A percentile compares a stretch with the other conserved stretches of the same genome.
phyloP scores from a whole-genome alignment of 2,329 filamentous ascomycete species.

The Geosmithia putterillii region DNA sequence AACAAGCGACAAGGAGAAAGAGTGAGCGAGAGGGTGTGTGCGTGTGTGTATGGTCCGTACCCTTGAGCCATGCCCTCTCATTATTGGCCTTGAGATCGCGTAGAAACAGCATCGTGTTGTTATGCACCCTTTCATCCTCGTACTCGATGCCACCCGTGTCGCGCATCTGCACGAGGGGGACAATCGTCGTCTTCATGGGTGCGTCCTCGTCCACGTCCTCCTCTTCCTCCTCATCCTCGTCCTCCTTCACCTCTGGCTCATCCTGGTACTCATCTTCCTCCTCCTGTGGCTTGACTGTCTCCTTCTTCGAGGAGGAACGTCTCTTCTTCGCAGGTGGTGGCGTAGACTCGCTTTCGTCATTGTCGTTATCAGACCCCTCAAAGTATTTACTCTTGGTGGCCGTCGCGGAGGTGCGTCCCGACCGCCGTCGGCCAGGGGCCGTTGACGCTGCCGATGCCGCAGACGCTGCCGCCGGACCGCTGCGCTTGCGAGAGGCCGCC shows the following conservation, averaged over 20 bases:
- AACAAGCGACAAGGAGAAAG: background rate
- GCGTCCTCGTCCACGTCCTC: constrained; percentile 24
- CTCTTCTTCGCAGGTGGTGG: constrained; percentile 7
- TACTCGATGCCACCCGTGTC: constrained; percentile 27
- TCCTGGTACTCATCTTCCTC: constrained; percentile 13
- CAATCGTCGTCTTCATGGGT: constrained; percentile 19
- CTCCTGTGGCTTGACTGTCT: constrained; percentile 7
- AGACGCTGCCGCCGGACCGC: too few species aligned
- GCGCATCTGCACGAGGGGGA: constrained; percentile 22
- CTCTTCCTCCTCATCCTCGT: constrained; percentile 16
- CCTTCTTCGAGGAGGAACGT: constrained; percentile 8
- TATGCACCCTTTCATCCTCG: constrained; percentile 38
- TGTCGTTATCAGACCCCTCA: constrained; percentile 20
- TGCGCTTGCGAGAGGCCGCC: constrained; percentile 24
- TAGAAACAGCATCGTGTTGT: constrained; percentile 46
- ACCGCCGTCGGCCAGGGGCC: constrained; percentile 27
- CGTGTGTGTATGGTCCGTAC: constrained; percentile 17
- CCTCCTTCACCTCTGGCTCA: constrained; percentile 13
- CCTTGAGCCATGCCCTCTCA: constrained; percentile 44
- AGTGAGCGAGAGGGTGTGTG: background rate
- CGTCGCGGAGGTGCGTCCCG: constrained; percentile 30
- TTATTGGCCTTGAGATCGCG: constrained; percentile 48
- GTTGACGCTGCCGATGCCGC: constrained; percentile 14
- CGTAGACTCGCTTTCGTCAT: constrained; percentile 6
- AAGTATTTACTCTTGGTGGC: constrained; percentile 40